These are phyloP conservation scores for Flaveria trinervia DNA, from an alignment of 129 eudicot genomes.

Conservation along the genomic window DNA sequence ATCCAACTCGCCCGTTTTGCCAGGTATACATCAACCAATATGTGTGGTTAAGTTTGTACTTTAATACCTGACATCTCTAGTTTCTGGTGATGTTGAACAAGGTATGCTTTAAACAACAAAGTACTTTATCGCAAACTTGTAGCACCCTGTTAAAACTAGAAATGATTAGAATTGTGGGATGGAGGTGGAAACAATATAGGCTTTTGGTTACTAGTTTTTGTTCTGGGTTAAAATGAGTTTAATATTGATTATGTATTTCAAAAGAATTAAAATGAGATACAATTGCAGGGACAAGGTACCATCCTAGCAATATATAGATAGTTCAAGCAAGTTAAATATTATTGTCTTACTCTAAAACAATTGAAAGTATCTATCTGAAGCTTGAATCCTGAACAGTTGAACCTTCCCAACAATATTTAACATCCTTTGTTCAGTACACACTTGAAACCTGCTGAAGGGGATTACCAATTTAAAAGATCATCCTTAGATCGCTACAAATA, in stretches of 20 bases:
- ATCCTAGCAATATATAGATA: too few species aligned
- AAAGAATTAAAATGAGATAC: too few species aligned
- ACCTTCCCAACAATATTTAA: background rate
- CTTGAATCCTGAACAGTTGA: background rate
- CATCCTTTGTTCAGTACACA: background rate
- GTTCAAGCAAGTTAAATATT: background rate
- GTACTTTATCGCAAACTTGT: too few species aligned
- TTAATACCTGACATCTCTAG: background rate
- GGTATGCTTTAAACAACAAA: background rate
- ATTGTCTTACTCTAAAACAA: background rate
- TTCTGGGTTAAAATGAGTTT: background rate
- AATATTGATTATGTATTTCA: background rate
- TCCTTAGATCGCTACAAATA: constrained; percentile 3
- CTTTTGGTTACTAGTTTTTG: background rate
- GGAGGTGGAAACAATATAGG: too few species aligned
- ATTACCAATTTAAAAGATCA: background rate
- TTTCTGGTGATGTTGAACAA: background rate
- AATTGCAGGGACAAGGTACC: background rate
- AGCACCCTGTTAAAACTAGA: too few species aligned
- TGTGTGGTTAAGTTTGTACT: background rate
- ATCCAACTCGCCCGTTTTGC: too few species aligned
- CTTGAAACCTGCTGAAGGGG: background rate
- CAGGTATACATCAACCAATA: background rate
- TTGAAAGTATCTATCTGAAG: background rate
- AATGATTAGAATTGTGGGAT: too few species aligned